Percentiles rank a stretch among this genome's conserved stretches.
These are phyloP conservation scores for Carpinus viminea DNA, from an alignment of 306 rosid species.

Conservation along the genomic window DNA sequence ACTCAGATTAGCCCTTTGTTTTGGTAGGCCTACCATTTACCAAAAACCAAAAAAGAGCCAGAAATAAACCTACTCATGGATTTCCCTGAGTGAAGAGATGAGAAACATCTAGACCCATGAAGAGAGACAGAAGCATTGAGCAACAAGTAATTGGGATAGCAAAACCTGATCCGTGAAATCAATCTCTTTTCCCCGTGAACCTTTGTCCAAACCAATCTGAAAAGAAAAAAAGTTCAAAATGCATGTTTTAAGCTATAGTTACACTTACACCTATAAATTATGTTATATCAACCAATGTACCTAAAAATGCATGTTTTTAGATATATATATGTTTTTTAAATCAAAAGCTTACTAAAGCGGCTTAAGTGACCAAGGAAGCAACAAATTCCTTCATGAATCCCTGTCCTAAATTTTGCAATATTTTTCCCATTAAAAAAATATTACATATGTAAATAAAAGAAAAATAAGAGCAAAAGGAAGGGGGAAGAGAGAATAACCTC, in stretches of 20 bases:
- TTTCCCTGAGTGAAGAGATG: background rate
- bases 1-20: background rate
- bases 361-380: background rate
- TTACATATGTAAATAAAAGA: too few relatives aligned
- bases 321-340: background rate
- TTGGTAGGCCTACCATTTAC: too few relatives aligned
- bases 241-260: background rate
- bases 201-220: slow-evolving; percentile 92
- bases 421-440: too few relatives aligned
- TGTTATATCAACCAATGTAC: background rate
- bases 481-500: slow-evolving; percentile 47
- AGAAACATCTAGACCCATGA: background rate
- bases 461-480: background rate
- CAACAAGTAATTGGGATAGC: background rate
- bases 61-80: background rate
- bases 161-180: slow-evolving; percentile 73
- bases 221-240: background rate
- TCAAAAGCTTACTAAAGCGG: background rate
- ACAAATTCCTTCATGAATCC: background rate
- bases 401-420: background rate
- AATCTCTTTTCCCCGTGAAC: slow-evolving; percentile 67
- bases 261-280: background rate
- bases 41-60: background rate
- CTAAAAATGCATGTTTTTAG: background rate
- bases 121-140: slow-evolving; percentile 7